phyloP scores from a whole-genome alignment of 768 basidiomycete species.

The Amanita exitialis region DNA sequence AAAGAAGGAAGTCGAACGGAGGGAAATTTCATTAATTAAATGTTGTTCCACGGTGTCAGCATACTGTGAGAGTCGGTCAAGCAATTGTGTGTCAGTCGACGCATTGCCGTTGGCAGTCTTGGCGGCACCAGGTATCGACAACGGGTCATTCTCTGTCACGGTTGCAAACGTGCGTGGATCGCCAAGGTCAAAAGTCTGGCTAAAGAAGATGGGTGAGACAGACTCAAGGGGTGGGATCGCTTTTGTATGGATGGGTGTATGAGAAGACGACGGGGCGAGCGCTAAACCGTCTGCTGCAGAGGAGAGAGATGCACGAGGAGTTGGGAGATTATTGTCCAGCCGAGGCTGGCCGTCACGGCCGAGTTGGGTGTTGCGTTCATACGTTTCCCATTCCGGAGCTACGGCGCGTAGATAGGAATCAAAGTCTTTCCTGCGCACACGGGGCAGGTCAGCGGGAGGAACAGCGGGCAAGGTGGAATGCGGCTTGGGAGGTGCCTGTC shows the following conservation, averaged over 20 bases:
- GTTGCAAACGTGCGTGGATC: slow-evolving; percentile 68
- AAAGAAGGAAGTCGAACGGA: slow-evolving; percentile 91
- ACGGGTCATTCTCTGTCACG: slow-evolving; percentile 68
- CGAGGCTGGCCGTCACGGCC: slow-evolving; percentile 30
- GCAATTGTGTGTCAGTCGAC: slow-evolving; percentile 34
- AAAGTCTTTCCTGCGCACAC: slow-evolving; percentile 76
- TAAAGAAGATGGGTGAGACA: slow-evolving; percentile 80
- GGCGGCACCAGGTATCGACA: slow-evolving; percentile 44
- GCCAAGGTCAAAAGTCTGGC: slow-evolving; percentile 66
- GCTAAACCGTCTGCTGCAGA: slow-evolving; percentile 12
- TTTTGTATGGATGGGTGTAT: slow-evolving; percentile 22
- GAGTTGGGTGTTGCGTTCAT: slow-evolving; percentile 38
- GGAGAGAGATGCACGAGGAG: slow-evolving; percentile 14
- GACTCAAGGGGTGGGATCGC: slow-evolving; percentile 59
- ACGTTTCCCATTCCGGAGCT: slow-evolving; percentile 67
- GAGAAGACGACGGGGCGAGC: slow-evolving; percentile 7
- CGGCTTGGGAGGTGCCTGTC: slow-evolving; percentile 78
- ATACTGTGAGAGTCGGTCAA: slow-evolving; percentile 86
- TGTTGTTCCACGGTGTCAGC: slow-evolving; percentile 93
- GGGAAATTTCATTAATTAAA: slow-evolving; percentile 84
- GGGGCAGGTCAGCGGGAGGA: slow-evolving; percentile 65
- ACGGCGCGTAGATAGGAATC: slow-evolving; percentile 71
- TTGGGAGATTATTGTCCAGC: slow-evolving; percentile 23
- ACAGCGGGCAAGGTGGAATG: slow-evolving; percentile 71
- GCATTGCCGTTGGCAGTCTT: not conserved